These are phyloP conservation scores for Dactylellina cionopaga DNA, from an alignment of 2,329 filamentous ascomycete genomes.

Conservation along the genomic window DNA sequence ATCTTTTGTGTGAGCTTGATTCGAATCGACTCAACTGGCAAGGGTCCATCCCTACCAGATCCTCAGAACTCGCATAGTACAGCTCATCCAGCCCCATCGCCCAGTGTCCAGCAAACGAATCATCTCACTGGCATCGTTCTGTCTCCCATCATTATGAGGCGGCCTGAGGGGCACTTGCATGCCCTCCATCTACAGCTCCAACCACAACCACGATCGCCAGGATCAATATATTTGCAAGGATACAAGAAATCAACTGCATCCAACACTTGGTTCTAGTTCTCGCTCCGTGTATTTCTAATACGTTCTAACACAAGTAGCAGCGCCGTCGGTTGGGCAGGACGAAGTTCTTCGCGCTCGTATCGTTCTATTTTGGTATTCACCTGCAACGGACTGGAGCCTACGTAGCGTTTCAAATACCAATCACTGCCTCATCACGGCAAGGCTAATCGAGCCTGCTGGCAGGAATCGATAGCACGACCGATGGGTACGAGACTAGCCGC, in stretches of 20 bases:
- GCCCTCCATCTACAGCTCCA: constrained; percentile 31
- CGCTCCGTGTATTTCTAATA: constrained; percentile 13
- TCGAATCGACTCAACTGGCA: constrained; percentile 26
- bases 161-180: constrained; percentile 32
- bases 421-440: constrained; percentile 22
- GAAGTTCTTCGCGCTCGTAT: constrained; percentile 20
- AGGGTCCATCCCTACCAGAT: constrained; percentile 47
- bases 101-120: constrained; percentile 35
- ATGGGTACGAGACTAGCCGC: constrained; percentile 41
- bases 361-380: constrained; percentile 43
- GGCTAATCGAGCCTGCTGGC: constrained; percentile 9
- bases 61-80: constrained; percentile 41
- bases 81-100: constrained; percentile 52
- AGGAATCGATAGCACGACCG: constrained; percentile 24
- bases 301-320: constrained; percentile 19
- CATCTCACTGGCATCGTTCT: constrained; percentile 29
- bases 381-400: constrained; percentile 45
- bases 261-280: constrained; percentile 14
- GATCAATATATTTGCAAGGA: constrained; percentile 43
- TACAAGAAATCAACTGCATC: constrained; percentile 35
- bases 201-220: constrained; percentile 19
- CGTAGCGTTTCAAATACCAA: constrained; percentile 25
- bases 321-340: constrained; percentile 12
- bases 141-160: constrained; percentile 31
- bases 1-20: constrained; percentile 33